Percentiles rank a stretch among this genome's conserved stretches.
Evolutionary conservation across 106 monocot species (phyloP).

Genomic region (Dendrobium huoshanense): DNA sequence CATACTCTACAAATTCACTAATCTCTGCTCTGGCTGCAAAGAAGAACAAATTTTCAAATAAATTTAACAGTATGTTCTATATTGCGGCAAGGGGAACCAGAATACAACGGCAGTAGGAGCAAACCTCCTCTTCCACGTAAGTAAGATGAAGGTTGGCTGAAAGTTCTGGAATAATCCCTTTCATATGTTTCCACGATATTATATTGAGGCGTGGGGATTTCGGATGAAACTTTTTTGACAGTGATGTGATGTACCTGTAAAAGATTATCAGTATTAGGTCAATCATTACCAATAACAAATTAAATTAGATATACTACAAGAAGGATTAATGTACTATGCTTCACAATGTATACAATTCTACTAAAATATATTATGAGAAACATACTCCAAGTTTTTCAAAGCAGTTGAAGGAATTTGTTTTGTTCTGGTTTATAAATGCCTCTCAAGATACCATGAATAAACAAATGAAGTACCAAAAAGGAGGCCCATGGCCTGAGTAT

Average conservation of each 20-base stretch:
- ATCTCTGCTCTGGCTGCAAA: constrained; percentile 85
- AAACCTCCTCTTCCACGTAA: constrained; percentile 96
- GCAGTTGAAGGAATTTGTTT: not conserved
- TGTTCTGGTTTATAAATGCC: not conserved
- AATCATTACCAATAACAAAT: not conserved
- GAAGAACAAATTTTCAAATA: not conserved
- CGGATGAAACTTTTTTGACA: constrained; percentile 49
- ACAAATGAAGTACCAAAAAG: not conserved
- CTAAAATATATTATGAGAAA: not conserved
- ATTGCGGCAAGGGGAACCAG: not conserved
- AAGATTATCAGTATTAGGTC: not conserved
- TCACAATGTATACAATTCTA: not conserved
- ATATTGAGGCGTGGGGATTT: constrained; percentile 94
- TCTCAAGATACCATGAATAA: not conserved
- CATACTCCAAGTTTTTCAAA: not conserved
- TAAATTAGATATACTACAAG: not conserved
- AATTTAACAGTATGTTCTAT: not conserved
- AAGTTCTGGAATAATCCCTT: constrained; percentile 85
- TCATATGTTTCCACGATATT: constrained; percentile 82
- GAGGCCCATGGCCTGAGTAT: not conserved
- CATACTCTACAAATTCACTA: constrained; percentile 96
- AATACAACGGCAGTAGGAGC: not conserved
- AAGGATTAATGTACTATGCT: not conserved
- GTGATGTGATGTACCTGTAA: constrained; percentile 42
- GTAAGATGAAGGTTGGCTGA: constrained; percentile 76